Conservation (phyloP, 192 early-diverging fungal species). For the Backusella liffmaniae region DNA sequence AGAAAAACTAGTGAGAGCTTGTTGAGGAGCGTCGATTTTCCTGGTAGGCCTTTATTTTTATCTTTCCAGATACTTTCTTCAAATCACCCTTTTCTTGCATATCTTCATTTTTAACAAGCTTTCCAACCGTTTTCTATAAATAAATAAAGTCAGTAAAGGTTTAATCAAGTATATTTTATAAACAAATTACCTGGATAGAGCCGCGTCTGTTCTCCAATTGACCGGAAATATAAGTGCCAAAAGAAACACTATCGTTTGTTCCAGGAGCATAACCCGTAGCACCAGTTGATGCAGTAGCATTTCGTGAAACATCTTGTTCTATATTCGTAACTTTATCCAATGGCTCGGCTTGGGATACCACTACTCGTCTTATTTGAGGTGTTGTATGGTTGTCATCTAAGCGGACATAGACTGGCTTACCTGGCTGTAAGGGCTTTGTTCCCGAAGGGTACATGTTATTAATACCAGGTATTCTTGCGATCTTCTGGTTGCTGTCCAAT, state of each 20-base stretch:
- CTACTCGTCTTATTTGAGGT: not conserved
- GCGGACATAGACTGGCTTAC: not conserved
- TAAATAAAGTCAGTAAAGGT: not conserved
- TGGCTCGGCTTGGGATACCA: not conserved
- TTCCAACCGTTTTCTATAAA: not conserved
- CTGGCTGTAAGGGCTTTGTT: not conserved
- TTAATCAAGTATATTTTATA: not conserved
- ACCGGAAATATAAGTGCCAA: not conserved
- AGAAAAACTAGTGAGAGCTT: not conserved
- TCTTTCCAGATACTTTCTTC: constrained; percentile 5
- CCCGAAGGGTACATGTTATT: not conserved
- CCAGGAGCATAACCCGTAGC: not conserved
- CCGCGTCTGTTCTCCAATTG: not conserved
- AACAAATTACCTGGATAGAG: not conserved
- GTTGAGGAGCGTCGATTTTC: not conserved
- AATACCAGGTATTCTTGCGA: not conserved
- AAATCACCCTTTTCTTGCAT: constrained; percentile 3
- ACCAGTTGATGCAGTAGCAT: not conserved
- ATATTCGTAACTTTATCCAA: not conserved
- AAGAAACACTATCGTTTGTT: not conserved
- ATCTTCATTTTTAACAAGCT: not conserved
- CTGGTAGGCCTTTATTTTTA: not conserved
- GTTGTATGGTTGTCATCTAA: not conserved
- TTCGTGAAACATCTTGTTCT: not conserved
- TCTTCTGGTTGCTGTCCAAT: not conserved